A percentile compares a stretch with the other conserved stretches of the same genome.
Conservation (phyloP, 2,329 filamentous ascomycete species). For the Aquanectria penicillioides region DNA sequence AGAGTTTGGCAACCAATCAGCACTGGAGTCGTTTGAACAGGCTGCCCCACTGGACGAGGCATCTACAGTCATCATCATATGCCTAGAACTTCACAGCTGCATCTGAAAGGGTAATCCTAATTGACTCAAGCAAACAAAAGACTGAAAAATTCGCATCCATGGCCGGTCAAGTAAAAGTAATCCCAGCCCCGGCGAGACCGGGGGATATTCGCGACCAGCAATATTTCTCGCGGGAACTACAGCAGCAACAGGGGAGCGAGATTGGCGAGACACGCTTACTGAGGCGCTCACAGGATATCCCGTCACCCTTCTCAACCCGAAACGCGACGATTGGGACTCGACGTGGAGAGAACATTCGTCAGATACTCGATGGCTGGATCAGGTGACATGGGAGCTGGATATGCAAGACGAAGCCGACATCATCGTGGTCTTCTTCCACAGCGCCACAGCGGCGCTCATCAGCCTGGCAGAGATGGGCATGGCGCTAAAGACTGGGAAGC, state of each 20-base stretch:
- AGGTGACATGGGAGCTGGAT: conserved; percentile 70
- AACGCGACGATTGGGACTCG: conserved; percentile 65
- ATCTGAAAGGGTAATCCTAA: too few species aligned
- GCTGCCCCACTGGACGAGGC: too few species aligned
- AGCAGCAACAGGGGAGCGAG: conserved; percentile 48
- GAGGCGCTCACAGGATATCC: conserved; percentile 53
- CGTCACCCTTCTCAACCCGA: conserved; percentile 67
- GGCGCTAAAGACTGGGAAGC: conserved; percentile 54
- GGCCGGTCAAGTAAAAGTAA: conserved; percentile 10
- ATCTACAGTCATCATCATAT: too few species aligned
- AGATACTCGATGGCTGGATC: conserved; percentile 58
- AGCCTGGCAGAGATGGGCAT: conserved; percentile 71
- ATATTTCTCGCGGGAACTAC: conserved; percentile 71
- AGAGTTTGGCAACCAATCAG: too few species aligned
- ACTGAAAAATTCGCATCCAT: too few species aligned
- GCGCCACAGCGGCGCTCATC: conserved; percentile 62
- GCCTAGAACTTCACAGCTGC: too few species aligned
- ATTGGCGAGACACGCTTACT: conserved; percentile 63
- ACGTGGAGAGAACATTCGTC: conserved; percentile 61
- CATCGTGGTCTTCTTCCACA: conserved; percentile 66
- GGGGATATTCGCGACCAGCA: conserved; percentile 29
- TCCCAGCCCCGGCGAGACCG: conserved; percentile 7
- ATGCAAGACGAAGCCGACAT: conserved; percentile 63
- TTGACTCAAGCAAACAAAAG: too few species aligned
- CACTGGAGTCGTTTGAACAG: too few species aligned